Conservation (phyloP, 202 grass and related monocot genomes). For the Schoenoplectus tabernaemontani region DNA sequence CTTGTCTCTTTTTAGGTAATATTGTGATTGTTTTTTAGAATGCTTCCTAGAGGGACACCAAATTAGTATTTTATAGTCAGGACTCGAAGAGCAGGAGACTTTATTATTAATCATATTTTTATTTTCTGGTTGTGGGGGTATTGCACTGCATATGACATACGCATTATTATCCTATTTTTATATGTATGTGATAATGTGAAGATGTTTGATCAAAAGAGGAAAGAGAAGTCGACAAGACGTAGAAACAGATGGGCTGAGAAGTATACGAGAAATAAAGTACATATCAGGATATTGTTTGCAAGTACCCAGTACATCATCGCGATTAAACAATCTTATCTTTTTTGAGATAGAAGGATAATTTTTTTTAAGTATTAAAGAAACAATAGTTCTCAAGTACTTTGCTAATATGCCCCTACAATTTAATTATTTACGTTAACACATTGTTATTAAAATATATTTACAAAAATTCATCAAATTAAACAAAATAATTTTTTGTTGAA, state of each 20-base stretch:
- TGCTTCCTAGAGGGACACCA: conserved; percentile 8
- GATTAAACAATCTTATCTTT: too few relatives aligned
- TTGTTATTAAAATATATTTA: too few relatives aligned
- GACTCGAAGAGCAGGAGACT: background rate
- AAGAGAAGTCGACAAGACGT: background rate
- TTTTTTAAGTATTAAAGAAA: too few relatives aligned
- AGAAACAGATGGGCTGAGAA: background rate
- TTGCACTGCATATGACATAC: background rate
- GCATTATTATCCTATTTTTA: background rate
- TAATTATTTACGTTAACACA: too few relatives aligned
- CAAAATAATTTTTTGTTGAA: too few relatives aligned
- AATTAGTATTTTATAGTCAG: background rate
- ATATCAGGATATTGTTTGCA: conserved; percentile 19
- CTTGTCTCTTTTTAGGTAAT: conserved; percentile 1
- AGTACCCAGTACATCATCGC: too few relatives aligned
- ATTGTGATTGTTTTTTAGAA: background rate
- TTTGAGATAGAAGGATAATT: too few relatives aligned
- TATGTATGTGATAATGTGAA: background rate
- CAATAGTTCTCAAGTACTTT: too few relatives aligned
- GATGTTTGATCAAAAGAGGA: background rate
- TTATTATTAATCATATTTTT: background rate
- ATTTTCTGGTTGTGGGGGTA: background rate
- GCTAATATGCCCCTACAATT: too few relatives aligned
- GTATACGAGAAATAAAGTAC: conserved; percentile 2
- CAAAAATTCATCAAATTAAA: too few relatives aligned